Evolutionary conservation across 2,329 filamentous ascomycete species (phyloP), one percentile per base, ranked within the genome.

Genomic region (Scedosporium boydii): DNA sequence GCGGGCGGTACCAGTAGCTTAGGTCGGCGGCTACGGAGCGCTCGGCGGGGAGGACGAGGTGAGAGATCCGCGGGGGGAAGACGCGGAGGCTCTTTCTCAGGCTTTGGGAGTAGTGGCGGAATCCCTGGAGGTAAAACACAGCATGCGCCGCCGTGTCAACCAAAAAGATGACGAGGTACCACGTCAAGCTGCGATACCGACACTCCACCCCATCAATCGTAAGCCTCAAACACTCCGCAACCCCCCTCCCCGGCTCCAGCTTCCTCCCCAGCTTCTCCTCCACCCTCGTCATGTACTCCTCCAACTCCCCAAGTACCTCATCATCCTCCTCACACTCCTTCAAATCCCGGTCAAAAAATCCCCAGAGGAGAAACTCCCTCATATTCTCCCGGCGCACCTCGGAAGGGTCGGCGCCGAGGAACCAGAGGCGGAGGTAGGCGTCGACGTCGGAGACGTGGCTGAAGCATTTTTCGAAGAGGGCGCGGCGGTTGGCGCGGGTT

Each of bases 341-440:
- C 5, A 57, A 59, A 14, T 59, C 63, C 67, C 67, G 62, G 58
- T 87, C 85, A 64, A 87, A 83, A 68, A 90, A 85, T 1, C 83
- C 86, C 88, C 88, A 91, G 7, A 82, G 76, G 23, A 88, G 71
- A 67, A 89, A 90, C 65, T 88, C 84, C 66, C 78, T 80, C 60
- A 90, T 72, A 67, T 90, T 89, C n/a, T 89, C 86, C n/a, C 81
- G 76, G 55, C 80, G 77, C 62, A 91, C 84, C 41, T 87, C 84
- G 18, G 76, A 70, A 1, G 76, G 63, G 9, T 80, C 75, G 1
- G 86, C 83, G 38, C 82, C 83, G n/a, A 85, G 76, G 66, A 90
- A 89, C 88, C 88, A 91, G 64, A 78, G 77, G 58, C 75, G 77
- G 51, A 91, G 66, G 68, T 88, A 90, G 23, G 72, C 71, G 61